Evolutionary conservation across 768 basidiomycete species (phyloP).

Genomic region (Nidularia sp.): DNA sequence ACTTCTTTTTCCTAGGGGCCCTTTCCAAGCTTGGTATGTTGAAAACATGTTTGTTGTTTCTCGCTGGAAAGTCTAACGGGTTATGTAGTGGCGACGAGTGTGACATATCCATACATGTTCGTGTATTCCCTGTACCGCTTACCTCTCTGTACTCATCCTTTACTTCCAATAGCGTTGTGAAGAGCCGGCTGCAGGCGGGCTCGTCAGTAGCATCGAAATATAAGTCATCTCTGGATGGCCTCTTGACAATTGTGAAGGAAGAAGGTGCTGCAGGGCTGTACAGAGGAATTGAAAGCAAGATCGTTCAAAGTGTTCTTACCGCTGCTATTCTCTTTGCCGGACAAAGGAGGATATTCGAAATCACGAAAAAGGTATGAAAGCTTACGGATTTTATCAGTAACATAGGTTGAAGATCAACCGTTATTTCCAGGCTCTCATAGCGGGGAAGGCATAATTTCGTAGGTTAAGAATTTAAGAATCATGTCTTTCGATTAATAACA

Average conservation of each 20-base stretch:
- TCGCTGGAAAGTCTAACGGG: neutral
- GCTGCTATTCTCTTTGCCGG: constrained; percentile 92
- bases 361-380: constrained; percentile 48
- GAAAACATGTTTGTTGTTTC: too few species aligned
- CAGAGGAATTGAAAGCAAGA: constrained; percentile 83
- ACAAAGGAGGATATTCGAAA: constrained; percentile 77
- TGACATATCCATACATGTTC: constrained; percentile 47
- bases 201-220: constrained; percentile 65
- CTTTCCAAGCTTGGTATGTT: constrained; percentile 78
- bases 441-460: too few species aligned
- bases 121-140: too few species aligned
- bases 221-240: constrained; percentile 70
- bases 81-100: constrained; percentile 40
- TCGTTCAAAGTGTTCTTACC: constrained; percentile 87
- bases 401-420: neutral
- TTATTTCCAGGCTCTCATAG: too few species aligned
- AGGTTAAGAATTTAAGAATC: too few species aligned
- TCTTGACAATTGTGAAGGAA: constrained; percentile 71
- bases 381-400: neutral
- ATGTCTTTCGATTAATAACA: too few species aligned
- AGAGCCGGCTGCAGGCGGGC: constrained; percentile 77
- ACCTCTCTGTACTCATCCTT: too few species aligned
- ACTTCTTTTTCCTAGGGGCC: constrained; percentile 94
- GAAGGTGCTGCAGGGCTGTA: constrained; percentile 86
- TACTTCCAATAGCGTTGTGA: constrained; percentile 49